A percentile compares a stretch with the other conserved stretches of the same genome.
Evolutionary conservation across 106 monocot genomes (phyloP).

Genomic region (Dendrobium chrysotoxum): DNA sequence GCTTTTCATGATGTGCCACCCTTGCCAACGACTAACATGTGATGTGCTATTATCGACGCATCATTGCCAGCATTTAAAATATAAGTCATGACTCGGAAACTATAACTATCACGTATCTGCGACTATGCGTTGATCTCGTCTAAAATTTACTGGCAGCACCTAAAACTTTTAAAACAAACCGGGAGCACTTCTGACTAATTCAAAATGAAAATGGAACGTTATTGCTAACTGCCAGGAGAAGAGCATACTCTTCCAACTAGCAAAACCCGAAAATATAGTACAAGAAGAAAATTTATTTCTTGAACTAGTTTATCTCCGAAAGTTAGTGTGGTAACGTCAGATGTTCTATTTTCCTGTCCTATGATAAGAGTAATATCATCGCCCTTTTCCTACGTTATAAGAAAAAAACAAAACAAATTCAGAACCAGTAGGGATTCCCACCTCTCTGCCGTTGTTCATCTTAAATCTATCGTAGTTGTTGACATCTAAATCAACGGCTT

Average conservation of each 20-base stretch:
- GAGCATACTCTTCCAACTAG: neutral
- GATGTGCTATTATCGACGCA: too few relatives aligned
- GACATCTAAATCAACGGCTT: neutral
- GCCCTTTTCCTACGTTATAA: neutral
- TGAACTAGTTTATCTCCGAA: neutral
- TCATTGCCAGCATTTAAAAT: too few relatives aligned
- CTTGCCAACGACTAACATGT: too few relatives aligned
- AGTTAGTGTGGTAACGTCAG: neutral
- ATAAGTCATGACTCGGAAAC: too few relatives aligned
- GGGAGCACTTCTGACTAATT: neutral
- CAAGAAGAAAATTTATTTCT: neutral
- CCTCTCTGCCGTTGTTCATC: constrained; percentile 10
- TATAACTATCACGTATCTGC: too few relatives aligned
- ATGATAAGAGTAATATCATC: too few relatives aligned
- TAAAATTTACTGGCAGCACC: neutral
- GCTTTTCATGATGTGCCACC: too few relatives aligned
- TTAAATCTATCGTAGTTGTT: constrained; percentile 7
- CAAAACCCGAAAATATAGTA: neutral
- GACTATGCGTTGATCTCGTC: neutral
- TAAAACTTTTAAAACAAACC: neutral
- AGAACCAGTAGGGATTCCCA: neutral
- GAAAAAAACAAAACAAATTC: neutral
- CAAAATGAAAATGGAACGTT: neutral
- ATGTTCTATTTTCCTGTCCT: neutral
- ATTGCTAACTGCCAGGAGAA: neutral